Evolutionary conservation across 2,329 filamentous ascomycete genomes (phyloP), one percentile per base, ranked within the genome.

Genomic region (Endothia cerciana): DNA sequence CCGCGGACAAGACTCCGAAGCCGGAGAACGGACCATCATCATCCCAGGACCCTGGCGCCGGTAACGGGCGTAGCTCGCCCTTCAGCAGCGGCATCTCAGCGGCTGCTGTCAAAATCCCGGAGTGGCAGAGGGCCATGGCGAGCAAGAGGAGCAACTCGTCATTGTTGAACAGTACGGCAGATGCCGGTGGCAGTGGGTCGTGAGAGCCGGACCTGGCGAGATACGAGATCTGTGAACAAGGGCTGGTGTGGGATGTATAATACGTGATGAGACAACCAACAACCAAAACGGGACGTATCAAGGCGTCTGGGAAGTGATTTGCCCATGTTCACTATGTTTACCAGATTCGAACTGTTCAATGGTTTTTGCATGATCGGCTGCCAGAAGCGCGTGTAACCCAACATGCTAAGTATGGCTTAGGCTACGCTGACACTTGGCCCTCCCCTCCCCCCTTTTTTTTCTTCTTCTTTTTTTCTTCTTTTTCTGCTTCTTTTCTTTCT

Each of bases 91-190:
- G 83, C 65, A 79, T 81, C 69, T 77, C 84, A 45, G 73, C 77
- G 17, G 79, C 78, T 41, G 88, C 85, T 77, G 90, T 90, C 13
- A 88, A 90, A 13, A 94, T 94, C 70, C 91, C 91, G 4, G 87
- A 90, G 4, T 94, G 91, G 91, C 91, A 94, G 78, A 85, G 92
- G 83, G 89, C 90, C 58, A 88, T 89, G 74, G 82, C 87, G 40
- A 88, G 85, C 72, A 87, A 84, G 76, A 64, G 63, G 58, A 67
- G 62, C 62, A 65, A 71, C 71, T 38, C 71, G 68, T 56, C 62
- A 22, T 47, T 62, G 3, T 45, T 47, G 41, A 70, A 68, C 49
- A 62, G 33, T 49, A 41, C 55, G 7, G 49, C 60, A 19, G 67
- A 65, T 11, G 68, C 64, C 33, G 58, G 66, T 28, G 61, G 66